Base-by-base conservation (phyloP, 306 rosid species). In the Sesbania bispinosa region DNA sequence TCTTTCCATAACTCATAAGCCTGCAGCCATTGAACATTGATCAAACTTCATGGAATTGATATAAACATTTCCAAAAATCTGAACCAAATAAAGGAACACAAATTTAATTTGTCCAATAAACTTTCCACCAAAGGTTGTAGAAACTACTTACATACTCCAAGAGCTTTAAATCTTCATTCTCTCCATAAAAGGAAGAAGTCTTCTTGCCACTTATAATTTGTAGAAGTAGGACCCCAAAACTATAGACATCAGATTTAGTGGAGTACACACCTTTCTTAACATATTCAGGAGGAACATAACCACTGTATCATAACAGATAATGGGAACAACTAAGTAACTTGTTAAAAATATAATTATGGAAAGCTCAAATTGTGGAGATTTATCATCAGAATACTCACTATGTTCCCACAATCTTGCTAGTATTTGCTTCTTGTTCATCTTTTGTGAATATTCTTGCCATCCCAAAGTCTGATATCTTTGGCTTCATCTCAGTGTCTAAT, bases 381-480 rank as follows among this genome's bases (percentile, higher is more conserved):
- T 16, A 18, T 26, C 2, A 2, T 16, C 0, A 5, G 0, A 15
- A 14, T 15, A 76, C 86, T 65, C 48, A 78, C 86, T 62, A 76
- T 57, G 84, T 85, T 57, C 85, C 88, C 19, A 84, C 85, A 46
- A 84, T 71, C 38, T 73, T 74, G 11, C 2, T 2, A 3, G 80
- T 78, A 65, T 75, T 81, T 50, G 81, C 85, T 67, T 81, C 83
- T 10, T n/a, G 18, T 54, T 19, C 67, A 45, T 78, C 63, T 46
- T 66, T 73, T 5, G 26, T 20, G 14, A 83, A 88, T 50, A 77
- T 76, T 78, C 79, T 83, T 58, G 90, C 93, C 85, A 85, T 65
- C 19, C 89, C 85, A 29, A 88, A 83, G 29, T 88, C 90, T 0
- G 90, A 77, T 15, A 88, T 88, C 57, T 83, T 88, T 0, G 90